Conservation (phyloP, 2,329 filamentous ascomycete genomes). For the Diaporthe citrichinensis region DNA sequence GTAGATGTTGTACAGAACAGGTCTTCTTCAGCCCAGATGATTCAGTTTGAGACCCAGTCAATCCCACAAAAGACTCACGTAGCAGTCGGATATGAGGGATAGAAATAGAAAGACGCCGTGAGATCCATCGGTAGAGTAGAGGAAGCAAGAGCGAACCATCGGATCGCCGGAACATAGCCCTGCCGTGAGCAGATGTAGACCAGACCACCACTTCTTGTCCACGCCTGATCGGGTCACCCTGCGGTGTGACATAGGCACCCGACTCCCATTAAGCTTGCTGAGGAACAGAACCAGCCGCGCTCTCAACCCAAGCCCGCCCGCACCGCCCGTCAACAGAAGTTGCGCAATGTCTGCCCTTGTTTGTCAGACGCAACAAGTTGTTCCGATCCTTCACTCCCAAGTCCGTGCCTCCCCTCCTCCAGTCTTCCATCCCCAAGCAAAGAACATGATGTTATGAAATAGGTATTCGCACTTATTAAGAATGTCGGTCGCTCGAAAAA, state of each 20-base stretch:
- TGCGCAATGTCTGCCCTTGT: background rate
- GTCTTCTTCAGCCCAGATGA: background rate
- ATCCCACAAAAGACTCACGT: background rate
- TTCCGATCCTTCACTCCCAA: background rate
- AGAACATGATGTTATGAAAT: slow-evolving; percentile 17
- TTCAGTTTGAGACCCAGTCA: background rate
- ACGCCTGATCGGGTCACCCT: background rate
- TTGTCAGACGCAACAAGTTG: background rate
- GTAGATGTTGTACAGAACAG: background rate
- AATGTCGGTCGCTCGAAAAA: slow-evolving; percentile 8
- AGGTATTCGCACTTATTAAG: slow-evolving; percentile 31
- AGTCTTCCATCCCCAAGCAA: background rate
- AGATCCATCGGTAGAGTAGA: background rate
- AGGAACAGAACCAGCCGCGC: slow-evolving; percentile 31
- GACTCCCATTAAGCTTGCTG: slow-evolving; percentile 6
- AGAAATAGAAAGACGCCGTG: background rate
- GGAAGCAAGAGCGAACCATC: background rate
- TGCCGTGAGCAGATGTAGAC: background rate
- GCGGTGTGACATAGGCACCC: background rate
- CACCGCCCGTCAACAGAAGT: background rate
- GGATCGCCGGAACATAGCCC: background rate
- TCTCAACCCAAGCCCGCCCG: background rate
- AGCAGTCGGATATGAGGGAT: background rate
- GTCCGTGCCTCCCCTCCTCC: background rate
- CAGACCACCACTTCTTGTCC: slow-evolving; percentile 2